A percentile compares a stretch with the other conserved stretches of the same genome.
These are phyloP conservation scores for Trichoderma semiorbis DNA, from an alignment of 2,329 filamentous ascomycete genomes.

Conservation along the genomic window DNA sequence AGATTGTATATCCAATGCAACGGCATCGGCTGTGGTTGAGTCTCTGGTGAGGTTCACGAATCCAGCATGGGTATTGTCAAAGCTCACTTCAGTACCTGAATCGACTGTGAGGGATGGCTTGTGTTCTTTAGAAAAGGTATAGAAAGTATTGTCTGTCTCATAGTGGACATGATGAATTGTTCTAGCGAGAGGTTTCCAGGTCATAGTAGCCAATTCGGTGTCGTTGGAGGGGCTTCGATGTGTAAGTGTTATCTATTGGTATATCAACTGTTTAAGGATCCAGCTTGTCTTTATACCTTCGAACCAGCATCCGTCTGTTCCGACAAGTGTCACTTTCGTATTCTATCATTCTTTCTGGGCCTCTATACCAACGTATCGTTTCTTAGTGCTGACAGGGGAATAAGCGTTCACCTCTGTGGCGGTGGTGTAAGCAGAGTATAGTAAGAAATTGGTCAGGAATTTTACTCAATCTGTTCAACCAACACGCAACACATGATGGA, in stretches of 20 bases:
- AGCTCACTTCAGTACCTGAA: neutral
- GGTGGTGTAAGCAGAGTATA: neutral
- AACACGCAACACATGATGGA: neutral
- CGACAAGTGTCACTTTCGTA: neutral
- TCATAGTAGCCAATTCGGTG: neutral
- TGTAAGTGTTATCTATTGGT: neutral
- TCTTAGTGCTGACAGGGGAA: neutral
- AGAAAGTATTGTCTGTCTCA: neutral
- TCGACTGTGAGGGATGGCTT: constrained; percentile 1
- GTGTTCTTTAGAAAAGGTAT: neutral
- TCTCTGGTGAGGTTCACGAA: neutral
- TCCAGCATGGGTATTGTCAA: neutral
- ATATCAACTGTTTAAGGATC: neutral
- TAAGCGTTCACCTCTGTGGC: neutral
- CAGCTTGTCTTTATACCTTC: neutral
- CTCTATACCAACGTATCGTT: no score
- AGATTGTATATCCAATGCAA: neutral
- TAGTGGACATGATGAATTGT: neutral
- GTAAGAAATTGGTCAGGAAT: neutral
- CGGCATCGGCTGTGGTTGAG: neutral
- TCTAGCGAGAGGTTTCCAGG: neutral
- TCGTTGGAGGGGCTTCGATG: neutral
- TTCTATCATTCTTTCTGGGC: neutral
- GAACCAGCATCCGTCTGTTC: neutral
- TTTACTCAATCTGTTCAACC: neutral